These are phyloP conservation scores for Quercus suber DNA, from an alignment of 306 rosid genomes.

Conservation along the genomic window DNA sequence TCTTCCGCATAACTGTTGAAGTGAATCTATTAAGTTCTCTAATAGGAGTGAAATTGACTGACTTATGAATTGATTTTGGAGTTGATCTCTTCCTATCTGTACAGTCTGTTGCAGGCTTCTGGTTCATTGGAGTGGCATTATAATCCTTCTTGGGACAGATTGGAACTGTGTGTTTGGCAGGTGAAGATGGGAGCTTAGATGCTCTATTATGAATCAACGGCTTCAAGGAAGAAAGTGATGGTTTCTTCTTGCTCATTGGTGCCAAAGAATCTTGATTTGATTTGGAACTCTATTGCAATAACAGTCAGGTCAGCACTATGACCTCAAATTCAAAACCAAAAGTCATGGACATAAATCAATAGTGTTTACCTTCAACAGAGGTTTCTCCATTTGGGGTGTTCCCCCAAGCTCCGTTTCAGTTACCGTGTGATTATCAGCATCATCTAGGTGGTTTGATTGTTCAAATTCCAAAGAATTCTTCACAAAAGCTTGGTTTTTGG, in stretches of 20 bases:
- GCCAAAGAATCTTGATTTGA: slow-evolving; percentile 37
- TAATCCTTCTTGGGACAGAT: slow-evolving; percentile 32
- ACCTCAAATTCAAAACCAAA: slow-evolving; percentile 14
- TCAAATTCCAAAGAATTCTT: slow-evolving; percentile 38
- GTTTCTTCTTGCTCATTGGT: slow-evolving; percentile 45
- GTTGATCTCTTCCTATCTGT: slow-evolving; percentile 64
- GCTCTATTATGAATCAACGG: slow-evolving; percentile 32
- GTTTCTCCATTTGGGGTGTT: slow-evolving; percentile 42
- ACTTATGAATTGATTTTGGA: slow-evolving; percentile 54
- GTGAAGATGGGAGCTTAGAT: slow-evolving; percentile 49
- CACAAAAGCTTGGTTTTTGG: slow-evolving; percentile 24
- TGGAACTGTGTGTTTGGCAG: slow-evolving; percentile 43
- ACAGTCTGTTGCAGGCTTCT: slow-evolving; percentile 26
- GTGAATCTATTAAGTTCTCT: slow-evolving; percentile 76
- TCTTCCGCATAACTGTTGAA: slow-evolving; percentile 72
- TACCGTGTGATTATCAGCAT: slow-evolving; percentile 26
- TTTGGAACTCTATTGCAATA: slow-evolving; percentile 33
- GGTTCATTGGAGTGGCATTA: slow-evolving; percentile 53
- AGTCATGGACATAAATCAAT: background rate
- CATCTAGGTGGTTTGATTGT: slow-evolving; percentile 30
- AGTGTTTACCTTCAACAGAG: slow-evolving; percentile 40
- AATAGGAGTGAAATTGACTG: slow-evolving; percentile 75
- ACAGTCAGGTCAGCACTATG: slow-evolving; percentile 1
- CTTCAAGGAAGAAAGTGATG: slow-evolving; percentile 43
- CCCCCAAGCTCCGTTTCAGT: slow-evolving; percentile 34